These are phyloP conservation scores for Plectosphaerella cucumerina DNA, from an alignment of 2,329 filamentous ascomycete genomes.

Conservation along the genomic window DNA sequence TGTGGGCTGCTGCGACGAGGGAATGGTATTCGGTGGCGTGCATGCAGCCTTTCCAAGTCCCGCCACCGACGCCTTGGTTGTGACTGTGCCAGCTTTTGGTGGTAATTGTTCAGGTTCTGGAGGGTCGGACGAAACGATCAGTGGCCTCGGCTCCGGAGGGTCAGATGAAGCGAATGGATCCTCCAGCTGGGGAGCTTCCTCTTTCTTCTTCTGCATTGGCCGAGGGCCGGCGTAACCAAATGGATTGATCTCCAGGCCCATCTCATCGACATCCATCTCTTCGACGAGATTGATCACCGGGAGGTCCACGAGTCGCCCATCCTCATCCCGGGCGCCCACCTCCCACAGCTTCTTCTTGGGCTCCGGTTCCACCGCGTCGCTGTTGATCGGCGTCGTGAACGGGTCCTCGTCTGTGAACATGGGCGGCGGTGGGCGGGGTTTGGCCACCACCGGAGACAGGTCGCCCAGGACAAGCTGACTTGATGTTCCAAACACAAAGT, in stretches of 20 bases:
- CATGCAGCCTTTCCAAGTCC: too few species aligned
- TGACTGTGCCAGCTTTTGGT: too few species aligned
- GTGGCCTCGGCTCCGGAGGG: too few species aligned
- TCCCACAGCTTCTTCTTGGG: slow-evolving; percentile 57
- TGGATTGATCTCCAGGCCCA: slow-evolving; percentile 24
- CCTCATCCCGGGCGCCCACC: slow-evolving; percentile 61
- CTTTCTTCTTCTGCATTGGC: not conserved
- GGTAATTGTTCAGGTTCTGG: too few species aligned
- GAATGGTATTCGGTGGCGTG: too few species aligned
- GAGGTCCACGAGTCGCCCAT: slow-evolving; percentile 60
- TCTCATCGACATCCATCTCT: slow-evolving; percentile 25
- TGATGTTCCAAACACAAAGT: slow-evolving; percentile 81
- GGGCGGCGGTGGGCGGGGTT: not conserved
- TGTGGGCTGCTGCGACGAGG: too few species aligned
- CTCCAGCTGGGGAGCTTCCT: not conserved
- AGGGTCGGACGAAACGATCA: too few species aligned
- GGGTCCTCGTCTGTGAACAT: slow-evolving; percentile 51
- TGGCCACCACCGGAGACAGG: slow-evolving; percentile 36
- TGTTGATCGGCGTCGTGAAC: slow-evolving; percentile 33
- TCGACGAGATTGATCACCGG: slow-evolving; percentile 58
- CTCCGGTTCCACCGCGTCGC: slow-evolving; percentile 29
- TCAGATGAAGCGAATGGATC: not conserved
- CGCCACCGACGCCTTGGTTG: too few species aligned
- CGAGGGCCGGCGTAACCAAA: slow-evolving; percentile 28
- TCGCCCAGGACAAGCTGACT: slow-evolving; percentile 75